Percentiles rank a stretch among this genome's conserved stretches.
Conservation (phyloP, 495 filamentous ascomycete genomes). For the Penicillium herquei region DNA sequence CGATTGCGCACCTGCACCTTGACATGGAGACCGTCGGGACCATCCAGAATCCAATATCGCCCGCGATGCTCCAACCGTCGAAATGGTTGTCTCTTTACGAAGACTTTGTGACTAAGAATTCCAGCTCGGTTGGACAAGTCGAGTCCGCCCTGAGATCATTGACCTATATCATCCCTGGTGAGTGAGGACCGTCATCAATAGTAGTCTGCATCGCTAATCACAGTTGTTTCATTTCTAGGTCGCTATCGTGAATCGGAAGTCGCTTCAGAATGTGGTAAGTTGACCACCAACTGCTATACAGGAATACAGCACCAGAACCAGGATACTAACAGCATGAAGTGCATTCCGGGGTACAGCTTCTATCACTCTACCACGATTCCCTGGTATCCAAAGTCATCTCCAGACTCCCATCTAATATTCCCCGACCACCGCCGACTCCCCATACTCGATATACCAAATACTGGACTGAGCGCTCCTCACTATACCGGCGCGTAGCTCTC, state of each 20-base stretch:
- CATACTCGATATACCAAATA: conserved; percentile 90
- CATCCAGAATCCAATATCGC: conserved; percentile 28
- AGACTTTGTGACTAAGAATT: conserved; percentile 92
- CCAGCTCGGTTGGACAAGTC: conserved; percentile 85
- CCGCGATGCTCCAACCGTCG: conserved; percentile 55
- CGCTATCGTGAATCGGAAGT: conserved; percentile 93
- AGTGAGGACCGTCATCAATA: neutral
- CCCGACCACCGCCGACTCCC: conserved; percentile 58
- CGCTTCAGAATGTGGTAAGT: conserved; percentile 78
- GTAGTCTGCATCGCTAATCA: neutral
- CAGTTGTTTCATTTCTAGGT: conserved; percentile 43
- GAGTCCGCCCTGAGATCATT: conserved; percentile 88
- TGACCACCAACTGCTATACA: conserved; percentile 1
- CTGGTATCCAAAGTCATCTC: conserved; percentile 69
- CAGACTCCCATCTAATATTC: conserved; percentile 42
- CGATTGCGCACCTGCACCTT: conserved; percentile 4
- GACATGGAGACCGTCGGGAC: conserved; percentile 37
- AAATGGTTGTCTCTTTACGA: conserved; percentile 79
- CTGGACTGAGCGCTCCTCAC: conserved; percentile 71
- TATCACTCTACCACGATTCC: conserved; percentile 92
- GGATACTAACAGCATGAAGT: conserved; percentile 39
- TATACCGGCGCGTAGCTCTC: conserved; percentile 76
- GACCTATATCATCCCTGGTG: conserved; percentile 93
- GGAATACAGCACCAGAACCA: neutral
- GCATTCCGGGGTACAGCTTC: conserved; percentile 81